Percentiles rank a stretch among this genome's conserved stretches.
Conservation (phyloP, 805 yeast species). For the Nakazawaea wickerhamii region DNA sequence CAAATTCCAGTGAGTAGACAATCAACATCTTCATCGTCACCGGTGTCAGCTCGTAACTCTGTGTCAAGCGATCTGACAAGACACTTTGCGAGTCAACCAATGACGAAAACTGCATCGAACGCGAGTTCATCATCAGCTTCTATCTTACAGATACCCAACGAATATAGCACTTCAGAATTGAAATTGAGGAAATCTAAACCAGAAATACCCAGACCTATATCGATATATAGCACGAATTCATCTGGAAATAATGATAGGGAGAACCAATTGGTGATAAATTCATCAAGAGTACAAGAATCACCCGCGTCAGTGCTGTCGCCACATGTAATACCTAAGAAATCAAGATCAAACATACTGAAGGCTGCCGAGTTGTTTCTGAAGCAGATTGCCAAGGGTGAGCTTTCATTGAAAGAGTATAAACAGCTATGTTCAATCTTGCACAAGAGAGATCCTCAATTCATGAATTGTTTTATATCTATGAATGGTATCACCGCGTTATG, state of each 20-base stretch:
- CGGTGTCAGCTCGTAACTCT: neutral
- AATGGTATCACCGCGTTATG: conserved; percentile 82
- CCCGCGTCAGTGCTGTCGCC: too few relatives aligned
- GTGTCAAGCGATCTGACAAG: neutral
- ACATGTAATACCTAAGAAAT: too few relatives aligned
- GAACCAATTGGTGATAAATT: too few relatives aligned
- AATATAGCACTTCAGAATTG: conserved; percentile 3
- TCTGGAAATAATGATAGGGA: neutral
- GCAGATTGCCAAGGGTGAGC: conserved; percentile 31
- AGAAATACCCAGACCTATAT: conserved; percentile 1
- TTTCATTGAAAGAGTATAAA: conserved; percentile 35
- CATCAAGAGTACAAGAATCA: too few relatives aligned
- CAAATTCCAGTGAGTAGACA: neutral
- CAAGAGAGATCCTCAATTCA: conserved; percentile 49
- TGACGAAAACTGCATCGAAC: neutral
- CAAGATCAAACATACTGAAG: neutral
- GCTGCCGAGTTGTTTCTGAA: conserved; percentile 42
- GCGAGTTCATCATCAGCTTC: neutral
- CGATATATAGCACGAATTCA: neutral
- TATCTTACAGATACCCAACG: conserved; percentile 1
- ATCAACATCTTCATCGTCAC: neutral
- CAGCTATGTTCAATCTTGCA: conserved; percentile 17
- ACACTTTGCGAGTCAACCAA: neutral
- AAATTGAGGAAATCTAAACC: neutral
- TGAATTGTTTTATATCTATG: conserved; percentile 61